A percentile compares a stretch with the other conserved stretches of the same genome.
phyloP scores from a whole-genome alignment of 176 grass and related monocot species.

The Eleusine coracana region DNA sequence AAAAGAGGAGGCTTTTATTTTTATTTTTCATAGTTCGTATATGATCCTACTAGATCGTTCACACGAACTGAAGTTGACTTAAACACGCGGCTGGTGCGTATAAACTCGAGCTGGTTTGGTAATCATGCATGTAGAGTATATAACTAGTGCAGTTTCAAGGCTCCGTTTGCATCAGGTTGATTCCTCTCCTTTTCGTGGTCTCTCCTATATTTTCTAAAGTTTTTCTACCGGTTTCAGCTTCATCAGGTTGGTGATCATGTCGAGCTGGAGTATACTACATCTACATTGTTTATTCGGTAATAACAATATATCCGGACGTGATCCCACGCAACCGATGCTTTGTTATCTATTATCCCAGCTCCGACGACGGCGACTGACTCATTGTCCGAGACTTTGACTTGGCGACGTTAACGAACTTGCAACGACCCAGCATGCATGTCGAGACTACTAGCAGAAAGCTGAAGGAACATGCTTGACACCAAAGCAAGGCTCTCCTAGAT shows the following conservation, averaged over 20 bases:
- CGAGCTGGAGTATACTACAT: not conserved
- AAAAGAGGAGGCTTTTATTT: not conserved
- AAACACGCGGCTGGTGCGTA: not conserved
- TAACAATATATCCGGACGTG: not conserved
- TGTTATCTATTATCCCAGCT: not conserved
- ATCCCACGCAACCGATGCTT: constrained; percentile 4
- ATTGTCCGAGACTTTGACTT: constrained; percentile 3
- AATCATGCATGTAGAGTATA: not conserved
- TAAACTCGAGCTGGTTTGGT: not conserved
- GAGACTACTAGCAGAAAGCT: not conserved
- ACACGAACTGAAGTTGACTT: constrained; percentile 40
- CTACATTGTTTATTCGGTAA: not conserved
- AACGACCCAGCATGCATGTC: not conserved
- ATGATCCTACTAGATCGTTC: not conserved
- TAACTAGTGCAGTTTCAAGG: not conserved
- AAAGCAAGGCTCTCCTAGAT: constrained; percentile 16
- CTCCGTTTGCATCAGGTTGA: not conserved
- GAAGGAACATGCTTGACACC: constrained; percentile 25
- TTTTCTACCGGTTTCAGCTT: not conserved
- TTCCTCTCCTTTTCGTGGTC: not conserved
- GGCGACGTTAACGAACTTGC: constrained; percentile 17
- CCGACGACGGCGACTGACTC: not conserved
- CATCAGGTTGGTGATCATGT: not conserved
- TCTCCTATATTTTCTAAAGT: not conserved
- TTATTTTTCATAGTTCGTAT: not conserved